Conservation (phyloP, 257 asterid species). For the Plantago ovata region DNA sequence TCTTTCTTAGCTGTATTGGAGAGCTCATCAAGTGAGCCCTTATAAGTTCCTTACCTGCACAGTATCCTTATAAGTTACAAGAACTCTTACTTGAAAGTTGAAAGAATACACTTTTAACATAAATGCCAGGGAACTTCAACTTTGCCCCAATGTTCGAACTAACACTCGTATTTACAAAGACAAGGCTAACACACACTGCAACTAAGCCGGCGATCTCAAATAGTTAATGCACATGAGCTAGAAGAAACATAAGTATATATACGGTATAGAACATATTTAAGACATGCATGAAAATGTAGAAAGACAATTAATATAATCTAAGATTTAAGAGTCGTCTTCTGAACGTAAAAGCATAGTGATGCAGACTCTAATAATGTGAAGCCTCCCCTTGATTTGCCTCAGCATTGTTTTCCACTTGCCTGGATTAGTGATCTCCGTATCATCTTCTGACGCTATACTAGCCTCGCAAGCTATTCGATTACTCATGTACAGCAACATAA, state of each 20-base stretch:
- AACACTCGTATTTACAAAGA: no score
- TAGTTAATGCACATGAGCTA: background rate
- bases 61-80: no score
- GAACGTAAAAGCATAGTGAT: slow-evolving; percentile 45
- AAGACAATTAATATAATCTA: background rate
- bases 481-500: background rate
- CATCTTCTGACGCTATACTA: slow-evolving; percentile 4
- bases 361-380: slow-evolving; percentile 42
- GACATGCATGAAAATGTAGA: background rate
- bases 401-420: slow-evolving; percentile 44
- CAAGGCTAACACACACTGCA: no score
- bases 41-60: no score
- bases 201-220: background rate
- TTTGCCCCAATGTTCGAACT: no score
- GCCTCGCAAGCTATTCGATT: slow-evolving; percentile 20
- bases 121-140: no score
- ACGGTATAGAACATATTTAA: background rate
- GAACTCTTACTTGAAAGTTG: no score
- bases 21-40: no score
- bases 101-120: no score
- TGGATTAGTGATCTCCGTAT: slow-evolving; percentile 26
- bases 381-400: slow-evolving; percentile 40
- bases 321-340: slow-evolving; percentile 27
- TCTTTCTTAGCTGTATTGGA: no score
- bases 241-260: no score